Conservation (phyloP, 305 asterid genomes). For the Salvia sclarea region DNA sequence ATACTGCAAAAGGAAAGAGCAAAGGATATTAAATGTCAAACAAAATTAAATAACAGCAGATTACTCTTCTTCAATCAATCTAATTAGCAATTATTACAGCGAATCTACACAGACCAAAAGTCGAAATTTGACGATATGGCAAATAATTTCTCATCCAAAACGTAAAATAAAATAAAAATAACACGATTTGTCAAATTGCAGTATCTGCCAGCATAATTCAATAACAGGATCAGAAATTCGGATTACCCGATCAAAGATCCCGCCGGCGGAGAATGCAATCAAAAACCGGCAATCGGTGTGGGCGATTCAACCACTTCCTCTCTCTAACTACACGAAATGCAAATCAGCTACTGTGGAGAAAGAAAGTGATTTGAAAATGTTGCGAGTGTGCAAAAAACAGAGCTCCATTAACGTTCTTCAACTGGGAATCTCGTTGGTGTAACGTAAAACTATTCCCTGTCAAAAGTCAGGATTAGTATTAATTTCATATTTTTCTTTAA, state of each 20-base stretch:
- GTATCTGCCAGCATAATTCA: conserved; percentile 16
- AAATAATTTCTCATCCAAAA: not conserved
- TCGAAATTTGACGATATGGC: not conserved
- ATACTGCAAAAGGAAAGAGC: not conserved
- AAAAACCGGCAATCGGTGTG: conserved; percentile 28
- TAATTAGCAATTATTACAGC: conserved; percentile 14
- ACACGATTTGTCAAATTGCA: conserved; percentile 3
- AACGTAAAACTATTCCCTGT: not conserved
- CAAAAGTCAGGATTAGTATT: too few relatives aligned
- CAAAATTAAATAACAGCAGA: not conserved
- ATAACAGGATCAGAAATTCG: conserved; percentile 8
- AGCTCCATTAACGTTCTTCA: conserved; percentile 12
- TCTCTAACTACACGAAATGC: conserved; percentile 10
- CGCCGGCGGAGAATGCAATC: conserved; percentile 34
- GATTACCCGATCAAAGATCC: conserved; percentile 39
- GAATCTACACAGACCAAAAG: conserved; percentile 14
- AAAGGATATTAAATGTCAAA: conserved; percentile 8
- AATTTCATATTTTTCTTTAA: not conserved
- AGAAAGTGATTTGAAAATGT: not conserved
- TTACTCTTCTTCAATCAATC: conserved; percentile 19
- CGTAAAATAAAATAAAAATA: not conserved
- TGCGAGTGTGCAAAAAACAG: conserved; percentile 8
- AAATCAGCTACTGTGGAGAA: conserved; percentile 3
- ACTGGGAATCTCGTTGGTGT: conserved; percentile 2
- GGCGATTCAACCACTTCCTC: conserved; percentile 18